Percentiles rank a stretch among this genome's conserved stretches.
phyloP scores from a whole-genome alignment of 2,329 filamentous ascomycete genomes.

The Apiospora koreana region DNA sequence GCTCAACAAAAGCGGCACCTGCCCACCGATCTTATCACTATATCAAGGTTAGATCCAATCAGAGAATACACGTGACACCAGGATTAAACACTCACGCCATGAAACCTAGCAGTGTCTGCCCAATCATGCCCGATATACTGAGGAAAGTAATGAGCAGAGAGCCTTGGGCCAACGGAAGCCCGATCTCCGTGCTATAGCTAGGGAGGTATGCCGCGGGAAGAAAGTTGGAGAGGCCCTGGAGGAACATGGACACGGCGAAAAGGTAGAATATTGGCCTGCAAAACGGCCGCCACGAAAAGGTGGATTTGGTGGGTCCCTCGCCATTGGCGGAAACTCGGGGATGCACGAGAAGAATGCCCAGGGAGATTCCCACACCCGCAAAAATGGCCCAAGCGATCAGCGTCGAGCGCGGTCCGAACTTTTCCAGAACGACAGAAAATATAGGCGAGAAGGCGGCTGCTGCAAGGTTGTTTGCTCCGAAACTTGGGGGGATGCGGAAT shows the following conservation, averaged over 20 bases:
- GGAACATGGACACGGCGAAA: constrained; percentile 7
- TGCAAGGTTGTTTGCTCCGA: no score
- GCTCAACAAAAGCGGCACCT: constrained; percentile 3
- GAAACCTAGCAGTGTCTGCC: neutral
- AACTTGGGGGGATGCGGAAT: no score
- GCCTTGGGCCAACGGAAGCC: neutral
- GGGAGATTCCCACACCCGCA: neutral
- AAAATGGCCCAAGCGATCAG: constrained; percentile 10
- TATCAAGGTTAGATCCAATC: no score
- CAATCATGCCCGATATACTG: constrained; percentile 4
- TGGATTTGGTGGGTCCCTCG: neutral
- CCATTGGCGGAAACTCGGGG: neutral
- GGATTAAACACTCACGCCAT: no score
- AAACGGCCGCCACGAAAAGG: constrained; percentile 5
- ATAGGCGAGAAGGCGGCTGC: no score
- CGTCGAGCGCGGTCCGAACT: neutral
- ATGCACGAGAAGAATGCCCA: neutral
- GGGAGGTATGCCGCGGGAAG: constrained; percentile 1
- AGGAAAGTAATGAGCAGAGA: constrained; percentile 10
- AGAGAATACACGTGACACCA: no score
- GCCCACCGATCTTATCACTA: constrained; percentile 5
- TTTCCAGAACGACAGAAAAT: no score
- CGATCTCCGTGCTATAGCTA: constrained; percentile 7
- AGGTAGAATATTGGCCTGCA: neutral
- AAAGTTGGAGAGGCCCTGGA: constrained; percentile 5